phyloP scores from a whole-genome alignment of 2,329 filamentous ascomycete species.

The Microdochium paspali region DNA sequence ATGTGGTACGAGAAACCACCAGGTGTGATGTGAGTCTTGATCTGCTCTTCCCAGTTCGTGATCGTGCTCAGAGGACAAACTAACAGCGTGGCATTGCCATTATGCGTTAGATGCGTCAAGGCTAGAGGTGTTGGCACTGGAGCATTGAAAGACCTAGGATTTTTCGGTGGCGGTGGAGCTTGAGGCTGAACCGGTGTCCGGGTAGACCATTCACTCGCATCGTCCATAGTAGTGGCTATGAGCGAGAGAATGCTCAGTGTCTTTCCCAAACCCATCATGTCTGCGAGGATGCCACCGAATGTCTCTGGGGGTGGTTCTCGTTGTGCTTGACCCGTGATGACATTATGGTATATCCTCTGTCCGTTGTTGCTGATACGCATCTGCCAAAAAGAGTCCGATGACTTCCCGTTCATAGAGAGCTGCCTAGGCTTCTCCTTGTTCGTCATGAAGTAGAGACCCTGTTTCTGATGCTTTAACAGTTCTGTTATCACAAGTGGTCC shows the following conservation, averaged over 20 bases:
- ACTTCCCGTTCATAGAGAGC: conserved; percentile 43
- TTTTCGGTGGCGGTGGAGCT: conserved; percentile 25
- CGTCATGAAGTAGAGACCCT: conserved; percentile 80
- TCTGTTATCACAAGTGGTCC: conserved; percentile 51
- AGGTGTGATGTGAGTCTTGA: conserved; percentile 67
- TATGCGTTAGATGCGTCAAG: conserved; percentile 46
- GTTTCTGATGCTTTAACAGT: conserved; percentile 79
- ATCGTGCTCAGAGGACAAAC: conserved; percentile 86
- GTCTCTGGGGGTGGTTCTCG: conserved; percentile 53
- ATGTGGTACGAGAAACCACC: conserved; percentile 63
- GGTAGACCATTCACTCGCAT: conserved; percentile 53
- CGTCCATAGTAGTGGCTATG: conserved; percentile 53
- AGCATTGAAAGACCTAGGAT: conserved; percentile 25
- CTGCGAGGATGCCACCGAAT: conserved; percentile 65
- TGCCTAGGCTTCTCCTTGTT: conserved; percentile 63
- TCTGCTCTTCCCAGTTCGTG: conserved; percentile 90
- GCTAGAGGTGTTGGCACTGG: conserved; percentile 32
- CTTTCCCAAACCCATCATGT: conserved; percentile 87
- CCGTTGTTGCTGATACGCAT: conserved; percentile 39
- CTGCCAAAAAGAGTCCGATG: conserved; percentile 71
- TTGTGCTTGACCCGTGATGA: conserved; percentile 68
- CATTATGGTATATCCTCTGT: conserved; percentile 61
- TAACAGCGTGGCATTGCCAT: conserved; percentile 73
- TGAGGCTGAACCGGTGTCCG: conserved; percentile 40
- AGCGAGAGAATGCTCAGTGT: conserved; percentile 79